These are phyloP conservation scores for Hemileia vastatrix DNA, from an alignment of 1,284 basidiomycete genomes.

Conservation along the genomic window DNA sequence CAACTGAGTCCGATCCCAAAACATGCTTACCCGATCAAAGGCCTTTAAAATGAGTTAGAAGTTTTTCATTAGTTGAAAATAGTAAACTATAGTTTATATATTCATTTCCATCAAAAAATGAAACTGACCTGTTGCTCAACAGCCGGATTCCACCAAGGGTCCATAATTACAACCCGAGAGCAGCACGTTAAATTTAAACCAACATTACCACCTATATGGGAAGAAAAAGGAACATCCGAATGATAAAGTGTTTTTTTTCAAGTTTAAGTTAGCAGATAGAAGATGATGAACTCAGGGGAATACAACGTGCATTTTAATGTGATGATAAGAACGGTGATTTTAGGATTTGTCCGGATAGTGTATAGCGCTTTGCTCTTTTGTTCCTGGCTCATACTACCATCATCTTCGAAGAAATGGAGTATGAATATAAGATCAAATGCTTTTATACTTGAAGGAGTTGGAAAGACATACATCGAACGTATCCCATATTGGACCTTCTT, in stretches of 20 bases:
- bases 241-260: neutral
- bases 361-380: slow-evolving; percentile 9
- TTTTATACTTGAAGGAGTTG: neutral
- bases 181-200: slow-evolving; percentile 89
- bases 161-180: slow-evolving; percentile 35
- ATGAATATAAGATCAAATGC: neutral
- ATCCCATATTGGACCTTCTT: slow-evolving; percentile 24
- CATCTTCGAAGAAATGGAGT: slow-evolving; percentile 5
- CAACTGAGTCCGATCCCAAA: neutral
- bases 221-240: neutral
- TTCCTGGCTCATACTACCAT: slow-evolving; percentile 8
- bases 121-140: slow-evolving; percentile 13
- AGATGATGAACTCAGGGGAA: neutral
- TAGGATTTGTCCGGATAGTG: slow-evolving; percentile 9
- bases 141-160: slow-evolving; percentile 23
- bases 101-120: neutral
- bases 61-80: too few relatives aligned
- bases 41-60: too few relatives aligned
- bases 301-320: slow-evolving; percentile 9
- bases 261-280: too few relatives aligned
- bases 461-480: slow-evolving; percentile 32
- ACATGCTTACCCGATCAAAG: slow-evolving; percentile 18
- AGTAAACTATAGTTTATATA: neutral
- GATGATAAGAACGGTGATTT: slow-evolving; percentile 16
- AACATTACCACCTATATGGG: slow-evolving; percentile 31